Base-by-base conservation (phyloP, 2,329 filamentous ascomycete genomes). In the Alternaria novae-zelandiae region DNA sequence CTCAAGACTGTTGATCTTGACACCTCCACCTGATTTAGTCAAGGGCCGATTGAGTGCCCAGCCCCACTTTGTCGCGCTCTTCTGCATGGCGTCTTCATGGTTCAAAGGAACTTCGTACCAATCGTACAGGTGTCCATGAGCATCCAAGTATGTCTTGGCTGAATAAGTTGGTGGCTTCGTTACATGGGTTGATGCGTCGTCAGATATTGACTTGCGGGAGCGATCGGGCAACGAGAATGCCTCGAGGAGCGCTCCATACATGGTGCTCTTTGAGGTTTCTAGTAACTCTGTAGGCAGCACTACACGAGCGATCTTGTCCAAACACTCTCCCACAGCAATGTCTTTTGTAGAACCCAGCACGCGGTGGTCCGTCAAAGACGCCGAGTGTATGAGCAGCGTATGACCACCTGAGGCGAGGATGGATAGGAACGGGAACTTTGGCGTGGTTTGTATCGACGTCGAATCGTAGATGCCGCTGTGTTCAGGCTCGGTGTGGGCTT, bases 391-490 rank as follows among this genome's bases (percentile, higher is more conserved):
- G 20, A 99, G 88, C 77, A 96, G 88, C 0, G 94, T 95, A 82
- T 99, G 95, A 2, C 96, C 96, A 41, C 96, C 96, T 0, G 94
- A 97, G 15, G 96, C 92, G 51, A 99, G 89, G 6, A 97, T 85
- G 0, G 92, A 94, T 32, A 97, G 83, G 78, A 97, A 97, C 1
- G 96, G 95, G 70, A 96, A 97, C 1, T 80, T 73, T 0, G 90
- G 91, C 11, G 74, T 70, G 6, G 43, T 6, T 17, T 58, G 53
- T 15, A 36, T n/a, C 25, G 58, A 17, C 4, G 43, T 26, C 25
- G 32, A 15, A 15, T 57, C 13, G 49, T 32, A 47, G 11, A 25
- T 12, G 36, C 11, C 69, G 55, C 64, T 56, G 26, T 23, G 9
- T 20, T 51, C 36, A 12, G 17, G n/a, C 8, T 50, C 23, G 56